A percentile compares a stretch with the other conserved stretches of the same genome.
These are phyloP conservation scores for Umbilicaria muhlenbergii DNA, from an alignment of 495 filamentous ascomycete species.

Conservation along the genomic window DNA sequence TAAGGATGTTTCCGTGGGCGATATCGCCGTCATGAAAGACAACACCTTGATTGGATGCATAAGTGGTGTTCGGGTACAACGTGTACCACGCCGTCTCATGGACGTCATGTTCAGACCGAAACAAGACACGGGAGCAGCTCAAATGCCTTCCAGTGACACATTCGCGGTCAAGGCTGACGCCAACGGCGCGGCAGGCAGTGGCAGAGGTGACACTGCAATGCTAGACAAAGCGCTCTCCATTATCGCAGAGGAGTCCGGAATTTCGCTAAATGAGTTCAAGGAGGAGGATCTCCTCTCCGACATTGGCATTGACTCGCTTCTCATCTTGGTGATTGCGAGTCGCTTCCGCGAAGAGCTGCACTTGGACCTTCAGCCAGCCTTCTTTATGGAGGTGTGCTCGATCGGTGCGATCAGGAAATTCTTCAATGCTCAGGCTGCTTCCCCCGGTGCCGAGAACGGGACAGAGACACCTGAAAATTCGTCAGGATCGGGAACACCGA, in stretches of 20 bases:
- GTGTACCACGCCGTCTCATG: constrained; percentile 6
- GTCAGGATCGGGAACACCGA: constrained; percentile 3
- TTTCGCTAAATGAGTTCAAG: not conserved
- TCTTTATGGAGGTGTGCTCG: constrained; percentile 4
- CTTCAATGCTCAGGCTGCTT: constrained; percentile 9
- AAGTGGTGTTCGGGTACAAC: constrained; percentile 4
- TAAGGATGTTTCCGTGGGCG: constrained; percentile 1
- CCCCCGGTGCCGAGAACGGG: constrained; percentile 8
- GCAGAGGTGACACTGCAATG: not conserved
- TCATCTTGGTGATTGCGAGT: constrained; percentile 35
- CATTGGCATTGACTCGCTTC: constrained; percentile 41
- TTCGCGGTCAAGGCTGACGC: not conserved
- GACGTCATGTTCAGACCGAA: constrained; percentile 6
- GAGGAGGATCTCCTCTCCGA: constrained; percentile 26
- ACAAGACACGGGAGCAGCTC: not conserved
- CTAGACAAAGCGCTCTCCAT: not conserved
- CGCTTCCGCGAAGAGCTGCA: constrained; percentile 40
- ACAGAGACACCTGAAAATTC: constrained; percentile 1
- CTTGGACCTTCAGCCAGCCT: constrained; percentile 23
- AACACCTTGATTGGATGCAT: constrained; percentile 2
- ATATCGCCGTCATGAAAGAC: constrained; percentile 4
- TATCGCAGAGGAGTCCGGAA: not conserved
- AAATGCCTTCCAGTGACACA: not conserved
- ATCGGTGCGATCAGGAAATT: constrained; percentile 14
- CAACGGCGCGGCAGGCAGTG: not conserved